Base-by-base conservation (phyloP, 345 rosid species). In the Noccaea caerulescens region DNA sequence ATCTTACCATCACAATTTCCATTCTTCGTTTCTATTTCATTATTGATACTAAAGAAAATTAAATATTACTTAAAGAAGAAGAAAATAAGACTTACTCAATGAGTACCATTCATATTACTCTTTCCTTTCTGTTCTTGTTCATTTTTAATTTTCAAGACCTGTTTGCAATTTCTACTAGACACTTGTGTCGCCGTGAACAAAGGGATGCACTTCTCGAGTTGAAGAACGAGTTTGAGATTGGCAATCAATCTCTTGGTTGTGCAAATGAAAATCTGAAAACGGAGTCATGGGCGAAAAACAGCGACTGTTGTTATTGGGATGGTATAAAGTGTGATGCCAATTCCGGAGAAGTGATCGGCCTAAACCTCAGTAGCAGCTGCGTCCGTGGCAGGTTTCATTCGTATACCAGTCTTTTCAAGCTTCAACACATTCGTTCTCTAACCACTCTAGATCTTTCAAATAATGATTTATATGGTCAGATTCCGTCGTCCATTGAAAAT, bases 121-220 rank as follows among this genome's bases (percentile, higher is more conserved):
- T 52, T 52, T 52, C 57, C 27, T 25, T 51, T 51, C 34, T 52
- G 3, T 52, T 52, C 11, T 10, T 12, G 8, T 25, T 25, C 16
- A 2, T 25, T 11, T 52, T 32, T 5, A 5, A 2, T 52, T 52
- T 27, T 23, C 9, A 1, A 11, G 8, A 52, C 11, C 6, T 7
- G 6, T 10, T 4, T 51, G 55, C 34, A 7, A 8, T 6, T 51
- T 33, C 13, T 51, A 51, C 56, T 10, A 51, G 11, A 51, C 34
- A 51, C 14, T 25, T 51, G 11, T 51, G 56, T 11, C 36, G 4
- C 23, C 56, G 34, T 10, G 14, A 51, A 25, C 56, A 51, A 10
- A 51, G 56, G 14, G 56, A 51, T 51, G 34, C 11, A 51, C 56
- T 51, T 51, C 36, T 51, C 11, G 56, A 51, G 56, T 51, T 25